Conservation (phyloP, 352 stramenopile genomes). For the Peronospora belbahrii region DNA sequence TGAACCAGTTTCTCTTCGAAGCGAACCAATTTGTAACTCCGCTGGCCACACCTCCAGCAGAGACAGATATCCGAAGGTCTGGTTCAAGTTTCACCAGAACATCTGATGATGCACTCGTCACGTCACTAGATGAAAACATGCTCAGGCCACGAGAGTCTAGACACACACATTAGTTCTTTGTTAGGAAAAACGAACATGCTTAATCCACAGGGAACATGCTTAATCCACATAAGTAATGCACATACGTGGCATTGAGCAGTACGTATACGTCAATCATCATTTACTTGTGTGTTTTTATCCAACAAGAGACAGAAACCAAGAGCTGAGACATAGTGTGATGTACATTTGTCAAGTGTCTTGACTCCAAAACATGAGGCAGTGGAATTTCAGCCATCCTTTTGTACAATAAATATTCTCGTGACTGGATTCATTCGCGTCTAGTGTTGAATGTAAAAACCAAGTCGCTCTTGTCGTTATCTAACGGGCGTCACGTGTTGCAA, state of each 20-base stretch:
- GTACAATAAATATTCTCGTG: conserved; percentile 23
- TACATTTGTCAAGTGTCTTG: background rate
- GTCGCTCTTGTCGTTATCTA: background rate
- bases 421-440: background rate
- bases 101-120: conserved; percentile 14
- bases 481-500: conserved; percentile 6
- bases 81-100: conserved; percentile 13
- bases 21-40: conserved; percentile 53
- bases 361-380: conserved; percentile 3
- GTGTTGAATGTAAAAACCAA: background rate
- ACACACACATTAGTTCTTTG: conserved; percentile 22
- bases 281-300: conserved; percentile 14
- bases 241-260: conserved; percentile 5
- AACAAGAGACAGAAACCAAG: conserved; percentile 2
- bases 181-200: conserved; percentile 9
- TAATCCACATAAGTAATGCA: conserved; percentile 14
- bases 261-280: conserved; percentile 11
- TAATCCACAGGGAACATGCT: too few species aligned
- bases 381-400: conserved; percentile 9
- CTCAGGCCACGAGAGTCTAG: conserved; percentile 12
- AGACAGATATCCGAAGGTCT: conserved; percentile 4
- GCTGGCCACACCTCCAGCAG: background rate
- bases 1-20: conserved; percentile 69
- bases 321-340: background rate
- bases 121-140: conserved; percentile 22